Evolutionary conservation across 345 rosid genomes (phyloP), one percentile per base, ranked within the genome.

Genomic region (Citrus glauca): DNA sequence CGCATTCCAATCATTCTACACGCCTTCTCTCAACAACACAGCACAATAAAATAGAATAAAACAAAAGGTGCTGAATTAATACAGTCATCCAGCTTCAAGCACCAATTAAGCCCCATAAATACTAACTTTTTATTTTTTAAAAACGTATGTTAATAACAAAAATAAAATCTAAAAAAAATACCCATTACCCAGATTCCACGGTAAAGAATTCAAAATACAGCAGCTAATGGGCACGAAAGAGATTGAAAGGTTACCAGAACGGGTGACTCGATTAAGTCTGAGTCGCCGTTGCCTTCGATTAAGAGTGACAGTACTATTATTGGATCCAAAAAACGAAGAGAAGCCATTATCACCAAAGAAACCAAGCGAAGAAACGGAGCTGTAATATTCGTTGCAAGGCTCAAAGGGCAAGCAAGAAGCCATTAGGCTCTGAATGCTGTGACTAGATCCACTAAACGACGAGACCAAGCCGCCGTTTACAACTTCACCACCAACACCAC

Each of bases 321-420:
- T 85, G 69, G 88, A 88, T 82, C 90, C 88, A 73, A 89, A 91
- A 25, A 89, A 80, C 69, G 87, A 79, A 59, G 59, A 69, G 9
- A 85, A 42, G 28, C 77, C 81, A 40, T 79, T 79, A 38, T 78
- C 79, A 5, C 81, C 64, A 25, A 83, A 81, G 64, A 83, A 72
- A 32, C 82, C 82, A 61, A 72, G 64, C 19, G 83, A 74, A 75
- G 89, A 82, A 65, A 85, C 64, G 13, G 89, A 88, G 86, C 76
- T 80, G 81, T 78, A 77, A 66, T 81, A 90, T 38, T 91, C 90
- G 63, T 80, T 71, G 75, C 93, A 94, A 8, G 97, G 95, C 82
- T 90, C 92, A 68, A 90, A 88, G 55, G 92, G 89, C 79, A 92
- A 81, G 72, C 87, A 92, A 19, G 97, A 90, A 75, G 79, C 81